phyloP scores from a whole-genome alignment of 2,329 filamentous ascomycete species.

The Colletotrichum sp. region DNA sequence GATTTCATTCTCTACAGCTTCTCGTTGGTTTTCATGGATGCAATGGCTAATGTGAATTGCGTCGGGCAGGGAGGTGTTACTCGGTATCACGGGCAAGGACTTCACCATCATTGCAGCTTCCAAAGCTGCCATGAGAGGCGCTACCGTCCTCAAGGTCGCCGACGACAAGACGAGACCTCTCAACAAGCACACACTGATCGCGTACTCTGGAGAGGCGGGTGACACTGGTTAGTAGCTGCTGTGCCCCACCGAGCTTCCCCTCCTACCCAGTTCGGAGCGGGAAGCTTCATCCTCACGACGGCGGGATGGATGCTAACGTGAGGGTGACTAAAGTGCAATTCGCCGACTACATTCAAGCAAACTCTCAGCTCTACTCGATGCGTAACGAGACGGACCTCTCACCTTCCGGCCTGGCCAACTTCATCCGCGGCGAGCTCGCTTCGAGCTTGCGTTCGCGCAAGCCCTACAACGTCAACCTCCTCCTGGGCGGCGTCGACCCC shows the following conservation, averaged over 20 bases:
- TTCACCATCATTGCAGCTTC: slow-evolving; percentile 97
- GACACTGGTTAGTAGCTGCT: slow-evolving; percentile 74
- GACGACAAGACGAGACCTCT: slow-evolving; percentile 96
- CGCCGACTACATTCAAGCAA: slow-evolving; percentile 98
- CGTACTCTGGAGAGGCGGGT: slow-evolving; percentile 93
- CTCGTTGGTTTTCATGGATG: background rate
- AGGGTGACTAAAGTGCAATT: slow-evolving; percentile 78
- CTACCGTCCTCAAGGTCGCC: slow-evolving; percentile 90
- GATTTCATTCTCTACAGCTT: slow-evolving; percentile 8
- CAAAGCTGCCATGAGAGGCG: slow-evolving; percentile 97
- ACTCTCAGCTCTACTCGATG: slow-evolving; percentile 98
- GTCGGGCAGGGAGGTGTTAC: slow-evolving; percentile 83
- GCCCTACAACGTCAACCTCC: slow-evolving; percentile 95
- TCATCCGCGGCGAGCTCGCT: slow-evolving; percentile 92
- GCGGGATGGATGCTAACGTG: slow-evolving; percentile 4
- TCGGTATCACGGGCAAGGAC: slow-evolving; percentile 99
- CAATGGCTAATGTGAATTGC: slow-evolving; percentile 18
- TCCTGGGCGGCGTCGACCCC: slow-evolving; percentile 91
- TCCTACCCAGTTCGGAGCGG: background rate
- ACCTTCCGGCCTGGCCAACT: slow-evolving; percentile 87
- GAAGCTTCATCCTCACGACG: background rate
- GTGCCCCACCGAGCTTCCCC: background rate
- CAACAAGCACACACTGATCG: slow-evolving; percentile 94
- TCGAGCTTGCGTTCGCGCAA: slow-evolving; percentile 88
- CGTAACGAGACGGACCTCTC: slow-evolving; percentile 93